phyloP scores from a whole-genome alignment of 176 grass and related monocot genomes.

The Saccharum officinarum region DNA sequence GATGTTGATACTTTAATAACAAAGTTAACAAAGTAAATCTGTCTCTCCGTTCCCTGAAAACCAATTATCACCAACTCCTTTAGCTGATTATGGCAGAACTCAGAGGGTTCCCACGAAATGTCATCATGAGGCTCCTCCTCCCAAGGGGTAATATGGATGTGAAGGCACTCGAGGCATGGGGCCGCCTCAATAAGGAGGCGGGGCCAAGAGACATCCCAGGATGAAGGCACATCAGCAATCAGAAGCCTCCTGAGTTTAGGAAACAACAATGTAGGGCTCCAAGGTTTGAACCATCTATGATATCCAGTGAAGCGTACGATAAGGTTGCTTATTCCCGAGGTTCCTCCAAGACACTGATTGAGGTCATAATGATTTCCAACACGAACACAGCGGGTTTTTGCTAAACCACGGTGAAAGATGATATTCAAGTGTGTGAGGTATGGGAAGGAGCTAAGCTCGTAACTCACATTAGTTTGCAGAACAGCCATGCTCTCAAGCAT shows the following conservation, averaged over 20 bases:
- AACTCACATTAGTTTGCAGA: neutral
- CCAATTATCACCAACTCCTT: constrained; percentile 13
- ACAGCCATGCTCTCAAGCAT: constrained; percentile 23
- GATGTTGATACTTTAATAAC: neutral
- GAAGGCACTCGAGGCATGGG: neutral
- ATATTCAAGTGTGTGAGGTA: neutral
- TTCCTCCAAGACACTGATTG: neutral
- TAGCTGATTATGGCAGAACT: neutral
- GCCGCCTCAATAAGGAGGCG: neutral
- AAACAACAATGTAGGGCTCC: neutral
- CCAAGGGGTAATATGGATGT: constrained; percentile 12
- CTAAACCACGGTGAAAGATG: neutral
- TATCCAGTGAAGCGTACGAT: constrained; percentile 8
- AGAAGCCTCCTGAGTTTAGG: constrained; percentile 19
- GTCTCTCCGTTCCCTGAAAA: constrained; percentile 14
- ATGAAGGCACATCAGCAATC: constrained; percentile 15
- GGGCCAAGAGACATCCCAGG: constrained; percentile 18
- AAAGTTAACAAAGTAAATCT: constrained; percentile 27
- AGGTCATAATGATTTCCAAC: neutral
- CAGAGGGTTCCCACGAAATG: neutral
- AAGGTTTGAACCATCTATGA: constrained; percentile 3
- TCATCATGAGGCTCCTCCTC: neutral
- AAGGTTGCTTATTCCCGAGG: neutral
- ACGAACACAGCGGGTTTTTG: neutral
- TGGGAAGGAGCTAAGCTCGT: constrained; percentile 6